phyloP scores from a whole-genome alignment of 306 rosid genomes.

The Urtica urens region DNA sequence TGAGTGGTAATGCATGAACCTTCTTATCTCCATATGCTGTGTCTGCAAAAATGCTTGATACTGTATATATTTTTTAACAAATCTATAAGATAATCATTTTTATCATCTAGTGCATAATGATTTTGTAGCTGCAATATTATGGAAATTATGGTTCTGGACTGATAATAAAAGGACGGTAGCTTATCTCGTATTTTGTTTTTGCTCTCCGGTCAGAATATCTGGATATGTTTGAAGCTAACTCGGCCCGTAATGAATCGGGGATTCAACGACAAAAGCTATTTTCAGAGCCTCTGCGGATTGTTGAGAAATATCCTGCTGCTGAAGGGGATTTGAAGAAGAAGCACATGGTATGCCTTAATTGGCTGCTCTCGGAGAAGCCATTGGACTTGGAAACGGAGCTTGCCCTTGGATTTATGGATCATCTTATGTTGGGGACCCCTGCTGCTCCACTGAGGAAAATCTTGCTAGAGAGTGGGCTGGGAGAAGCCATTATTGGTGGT shows the following conservation, averaged over 20 bases:
- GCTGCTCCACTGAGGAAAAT: constrained; percentile 91
- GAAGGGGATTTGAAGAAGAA: constrained; percentile 78
- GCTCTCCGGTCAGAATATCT: constrained; percentile 56
- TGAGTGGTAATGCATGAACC: constrained; percentile 45
- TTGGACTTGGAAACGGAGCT: constrained; percentile 72
- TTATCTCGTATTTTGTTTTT: neutral
- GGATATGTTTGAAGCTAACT: constrained; percentile 65
- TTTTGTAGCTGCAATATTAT: neutral
- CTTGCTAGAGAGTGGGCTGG: constrained; percentile 91
- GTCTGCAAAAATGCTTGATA: no score
- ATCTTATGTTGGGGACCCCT: constrained; percentile 97
- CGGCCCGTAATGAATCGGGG: constrained; percentile 67
- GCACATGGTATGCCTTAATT: constrained; percentile 82
- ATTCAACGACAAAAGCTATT: constrained; percentile 60
- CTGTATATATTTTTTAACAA: no score
- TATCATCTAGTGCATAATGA: neutral
- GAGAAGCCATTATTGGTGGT: constrained; percentile 95
- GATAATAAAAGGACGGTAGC: constrained; percentile 14
- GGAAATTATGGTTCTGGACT: constrained; percentile 3
- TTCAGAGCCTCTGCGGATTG: constrained; percentile 65
- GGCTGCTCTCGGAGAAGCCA: constrained; percentile 94
- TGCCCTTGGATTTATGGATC: constrained; percentile 78
- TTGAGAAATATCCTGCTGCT: constrained; percentile 87
- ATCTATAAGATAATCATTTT: neutral
- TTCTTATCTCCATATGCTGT: constrained; percentile 2